Percentiles rank a stretch among this genome's conserved stretches.
Evolutionary conservation across 1,284 basidiomycete genomes (phyloP).

Genomic region (Pholiota adiposa): DNA sequence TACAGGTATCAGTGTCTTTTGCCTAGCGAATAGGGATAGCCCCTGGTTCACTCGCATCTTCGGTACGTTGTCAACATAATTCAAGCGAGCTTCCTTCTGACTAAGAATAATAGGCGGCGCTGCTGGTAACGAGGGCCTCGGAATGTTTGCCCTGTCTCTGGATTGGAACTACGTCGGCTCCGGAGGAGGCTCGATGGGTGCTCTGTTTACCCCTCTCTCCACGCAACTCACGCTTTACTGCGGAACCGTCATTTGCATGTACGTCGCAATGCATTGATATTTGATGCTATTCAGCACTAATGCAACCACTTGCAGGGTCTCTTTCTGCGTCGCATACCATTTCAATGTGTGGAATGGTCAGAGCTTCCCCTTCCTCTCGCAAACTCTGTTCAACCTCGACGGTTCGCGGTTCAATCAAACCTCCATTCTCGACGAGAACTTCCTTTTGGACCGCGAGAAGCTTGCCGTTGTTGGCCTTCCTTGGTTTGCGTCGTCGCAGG

Average conservation of each 20-base stretch:
- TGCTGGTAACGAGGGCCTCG: constrained; percentile 51
- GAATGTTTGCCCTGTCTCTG: constrained; percentile 54
- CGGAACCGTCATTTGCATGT: constrained; percentile 46
- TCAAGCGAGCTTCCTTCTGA: no score
- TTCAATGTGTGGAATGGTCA: constrained; percentile 46
- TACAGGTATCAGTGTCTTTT: constrained; percentile 63
- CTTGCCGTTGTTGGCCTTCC: constrained; percentile 45
- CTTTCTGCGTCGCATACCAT: constrained; percentile 41
- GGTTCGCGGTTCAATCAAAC: constrained; percentile 41
- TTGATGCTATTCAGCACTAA: background rate
- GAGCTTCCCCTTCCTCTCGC: constrained; percentile 53
- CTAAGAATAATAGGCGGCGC: constrained; percentile 39
- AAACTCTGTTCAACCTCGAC: constrained; percentile 43
- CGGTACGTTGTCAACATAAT: constrained; percentile 25
- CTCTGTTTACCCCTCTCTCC: constrained; percentile 48
- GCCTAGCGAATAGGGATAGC: constrained; percentile 54
- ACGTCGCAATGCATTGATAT: constrained; percentile 23
- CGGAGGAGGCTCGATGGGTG: constrained; percentile 43
- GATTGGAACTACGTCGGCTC: constrained; percentile 64
- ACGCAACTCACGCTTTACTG: constrained; percentile 45
- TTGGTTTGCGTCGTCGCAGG: constrained; percentile 46
- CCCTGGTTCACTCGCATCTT: constrained; percentile 65
- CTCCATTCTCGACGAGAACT: constrained; percentile 38
- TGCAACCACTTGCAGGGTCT: constrained; percentile 30
- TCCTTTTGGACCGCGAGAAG: constrained; percentile 44